Base-by-base conservation (phyloP, 768 basidiomycete genomes). In the Boletus fagicola region DNA sequence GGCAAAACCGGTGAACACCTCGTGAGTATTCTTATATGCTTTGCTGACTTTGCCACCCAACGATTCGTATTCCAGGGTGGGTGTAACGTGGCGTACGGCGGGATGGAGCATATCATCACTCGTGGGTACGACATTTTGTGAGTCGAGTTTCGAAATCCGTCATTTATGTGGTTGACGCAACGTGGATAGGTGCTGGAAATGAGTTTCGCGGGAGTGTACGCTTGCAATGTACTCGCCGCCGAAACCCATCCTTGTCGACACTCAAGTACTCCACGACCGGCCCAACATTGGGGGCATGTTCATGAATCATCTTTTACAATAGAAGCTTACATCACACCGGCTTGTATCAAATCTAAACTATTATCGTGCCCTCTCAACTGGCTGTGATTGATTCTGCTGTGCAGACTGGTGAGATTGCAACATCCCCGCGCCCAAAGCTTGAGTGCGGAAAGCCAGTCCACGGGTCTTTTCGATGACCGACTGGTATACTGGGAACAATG, bases 391-490 rank as follows among this genome's bases (percentile, higher is more conserved):
- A 55, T 53, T 72, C 54, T 74, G 70, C 12, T 68, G 72, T 53
- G 60, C 59, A 26, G 62, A 45, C 36, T 72, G 72, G 6, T 70
- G 65, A 39, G 71, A 61, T 50, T 78, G 74, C 51, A 75, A 65
- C 77, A 88, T 85, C 12, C 94, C 92, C 16, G 89, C 88, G 1
- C 92, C 90, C 51, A 97, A 74, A 1, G 91, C 94, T 68, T 94
- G 93, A 0, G 94, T 94, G 54, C 95, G 86, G 74, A 97, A 84
- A 0, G 93, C 86, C 56, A 98, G 78, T 43, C 94, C 94, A 45
- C 93, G 86, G 1, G 94, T 97, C 72, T 94, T 96, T 73, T 98
- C 95, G 64, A 97, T 97, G 64, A 98, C 87, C 5, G 89, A 83
- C 68, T 96, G 95, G 74, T 96, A 96, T 20, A 95, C 86, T 2